Percentiles rank a stretch among this genome's conserved stretches.
phyloP scores from a whole-genome alignment of 148 eudicot species.

The Limonium bicolor region DNA sequence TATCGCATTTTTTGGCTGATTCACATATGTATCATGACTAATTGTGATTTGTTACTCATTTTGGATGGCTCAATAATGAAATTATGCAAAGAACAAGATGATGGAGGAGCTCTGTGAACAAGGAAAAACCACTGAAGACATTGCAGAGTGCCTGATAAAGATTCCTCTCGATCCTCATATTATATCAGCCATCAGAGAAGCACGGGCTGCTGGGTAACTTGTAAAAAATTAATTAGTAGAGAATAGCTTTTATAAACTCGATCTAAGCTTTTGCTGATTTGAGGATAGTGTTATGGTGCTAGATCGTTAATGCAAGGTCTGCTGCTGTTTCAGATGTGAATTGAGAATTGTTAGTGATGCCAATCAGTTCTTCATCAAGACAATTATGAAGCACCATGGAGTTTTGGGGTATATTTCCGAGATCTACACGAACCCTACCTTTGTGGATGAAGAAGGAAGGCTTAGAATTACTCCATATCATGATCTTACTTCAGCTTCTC shows the following conservation, averaged over 20 bases:
- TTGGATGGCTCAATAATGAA: no score
- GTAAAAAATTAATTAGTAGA: background rate
- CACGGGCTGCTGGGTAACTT: slow-evolving; percentile 49
- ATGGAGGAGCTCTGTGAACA: slow-evolving; percentile 58
- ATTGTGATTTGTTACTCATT: no score
- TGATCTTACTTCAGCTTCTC: slow-evolving; percentile 26
- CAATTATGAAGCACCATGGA: slow-evolving; percentile 50
- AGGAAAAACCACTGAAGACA: slow-evolving; percentile 54
- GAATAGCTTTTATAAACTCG: no score
- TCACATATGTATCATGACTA: no score
- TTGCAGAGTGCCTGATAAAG: slow-evolving; percentile 50
- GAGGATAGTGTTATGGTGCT: background rate
- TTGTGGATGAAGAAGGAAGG: slow-evolving; percentile 38
- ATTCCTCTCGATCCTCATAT: slow-evolving; percentile 43
- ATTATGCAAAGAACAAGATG: slow-evolving; percentile 83
- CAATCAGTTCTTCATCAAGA: slow-evolving; percentile 57
- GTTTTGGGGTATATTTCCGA: slow-evolving; percentile 43
- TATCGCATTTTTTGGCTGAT: no score
- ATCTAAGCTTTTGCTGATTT: background rate
- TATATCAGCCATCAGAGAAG: slow-evolving; percentile 47
- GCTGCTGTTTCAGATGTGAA: slow-evolving; percentile 52
- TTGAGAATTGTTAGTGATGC: slow-evolving; percentile 75
- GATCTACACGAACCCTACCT: slow-evolving; percentile 48
- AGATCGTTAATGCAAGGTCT: no score
- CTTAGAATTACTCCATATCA: slow-evolving; percentile 66